Base-by-base conservation (phyloP, 2,329 filamentous ascomycete genomes). In the Hypomyces perniciosus region DNA sequence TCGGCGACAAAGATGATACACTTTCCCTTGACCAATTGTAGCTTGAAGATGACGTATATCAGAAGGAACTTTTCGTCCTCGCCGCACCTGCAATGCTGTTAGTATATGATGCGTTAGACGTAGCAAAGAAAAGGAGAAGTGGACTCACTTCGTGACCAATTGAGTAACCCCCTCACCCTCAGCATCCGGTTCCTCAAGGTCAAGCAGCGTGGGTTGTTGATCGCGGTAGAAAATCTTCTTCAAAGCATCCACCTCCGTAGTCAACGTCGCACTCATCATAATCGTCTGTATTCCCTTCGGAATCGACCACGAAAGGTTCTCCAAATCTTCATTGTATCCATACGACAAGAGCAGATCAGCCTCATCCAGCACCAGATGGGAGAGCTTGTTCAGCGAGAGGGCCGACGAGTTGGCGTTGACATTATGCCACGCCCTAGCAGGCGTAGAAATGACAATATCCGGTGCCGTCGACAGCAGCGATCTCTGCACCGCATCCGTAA, bases 11-110 rank as follows among this genome's bases (percentile, higher is more conserved):
- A 80, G 41, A 80, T 75, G 55, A 80, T 72, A 52, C 86, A 87
- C 68, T 97, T 97, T 56, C 93, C 93, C 67, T 92, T 95, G 64
- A 99, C 86, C 46, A 97, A 75, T 66, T 93, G 88, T 9, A 97
- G 79, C 73, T 96, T 96, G 75, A 96, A 95, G 64, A 97, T 92
- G 53, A 96, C 87, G 63, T 96, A 97, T 13, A 86, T 83, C 40
- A 99, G 72, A 35, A 99, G 72, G 63, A 97, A 99, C 65, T 99
- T 99, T 62, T 97, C 93, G 58, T 97, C 92, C 70, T 99, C 93
- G n/a, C 82, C 89, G 59, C 90, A 95, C 65, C 82, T 86, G 48
- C 20, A 6, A 9, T 10, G 7, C 6, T 31, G 33, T 58, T 54
- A 65, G 60, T 44, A 50, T 44, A 37, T 8, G 6, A 26, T 33